A percentile compares a stretch with the other conserved stretches of the same genome.
Conservation (phyloP, 768 basidiomycete genomes). For the Agaricus sinodeliciosus region DNA sequence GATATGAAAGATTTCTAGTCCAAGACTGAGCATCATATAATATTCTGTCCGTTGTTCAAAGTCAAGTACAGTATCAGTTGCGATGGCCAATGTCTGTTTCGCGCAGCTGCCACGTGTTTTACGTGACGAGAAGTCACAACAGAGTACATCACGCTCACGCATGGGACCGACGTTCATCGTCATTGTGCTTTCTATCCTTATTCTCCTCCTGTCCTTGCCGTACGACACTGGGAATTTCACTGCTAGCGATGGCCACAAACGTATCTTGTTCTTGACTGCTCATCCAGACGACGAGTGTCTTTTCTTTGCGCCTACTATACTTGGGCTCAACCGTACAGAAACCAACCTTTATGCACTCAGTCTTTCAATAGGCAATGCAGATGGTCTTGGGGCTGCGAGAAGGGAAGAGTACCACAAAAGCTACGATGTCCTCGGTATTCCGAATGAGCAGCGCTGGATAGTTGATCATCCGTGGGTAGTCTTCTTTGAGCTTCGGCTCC, state of each 20-base stretch:
- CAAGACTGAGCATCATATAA: too few species aligned
- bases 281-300: slow-evolving; percentile 94
- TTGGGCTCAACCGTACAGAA: slow-evolving; percentile 32
- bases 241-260: slow-evolving; percentile 13
- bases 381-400: slow-evolving; percentile 62
- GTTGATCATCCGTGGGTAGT: slow-evolving; percentile 66
- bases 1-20: too few species aligned
- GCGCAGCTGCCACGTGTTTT: too few species aligned
- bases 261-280: slow-evolving; percentile 71
- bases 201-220: slow-evolving; percentile 26
- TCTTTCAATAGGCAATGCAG: slow-evolving; percentile 73
- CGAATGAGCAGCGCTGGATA: slow-evolving; percentile 43
- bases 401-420: slow-evolving; percentile 54
- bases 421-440: slow-evolving; percentile 63
- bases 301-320: slow-evolving; percentile 87
- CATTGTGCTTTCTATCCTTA: slow-evolving; percentile 23
- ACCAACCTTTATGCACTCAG: slow-evolving; percentile 52
- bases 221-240: slow-evolving; percentile 19
- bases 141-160: too few species aligned
- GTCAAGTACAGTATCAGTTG: too few species aligned
- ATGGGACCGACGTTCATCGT: slow-evolving; percentile 16
- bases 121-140: too few species aligned
- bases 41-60: too few species aligned
- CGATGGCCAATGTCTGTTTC: too few species aligned
- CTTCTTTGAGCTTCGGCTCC: background rate